Base-by-base conservation (phyloP, 805 yeast species). In the Starmerella roubikii region DNA sequence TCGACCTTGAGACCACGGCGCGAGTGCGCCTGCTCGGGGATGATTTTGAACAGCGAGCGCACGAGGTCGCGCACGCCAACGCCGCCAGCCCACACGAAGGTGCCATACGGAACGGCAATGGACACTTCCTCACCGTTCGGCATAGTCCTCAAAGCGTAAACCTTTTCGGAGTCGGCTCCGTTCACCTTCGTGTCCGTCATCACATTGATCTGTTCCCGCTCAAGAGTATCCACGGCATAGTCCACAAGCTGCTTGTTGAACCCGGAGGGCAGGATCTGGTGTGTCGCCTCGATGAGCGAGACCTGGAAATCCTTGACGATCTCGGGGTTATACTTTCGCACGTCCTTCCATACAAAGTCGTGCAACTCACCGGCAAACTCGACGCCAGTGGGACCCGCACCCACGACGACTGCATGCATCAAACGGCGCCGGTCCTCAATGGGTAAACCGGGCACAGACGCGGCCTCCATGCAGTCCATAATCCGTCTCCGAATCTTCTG, bases 361-460 rank as follows among this genome's bases (percentile, higher is more conserved):
- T 81, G 93, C 53, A 86, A 66, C 64, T 88, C 96, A 55, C 94
- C 97, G 50, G 96, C 95, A 54, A 85, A 80, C 65, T 85, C 96
- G 46, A 86, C 95, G 66, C 97, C 97, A 32, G 97, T 86, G 58
- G 97, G 96, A 48, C 97, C 97, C 63, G 96, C 97, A 55, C 97
- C 97, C 51, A 91, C 93, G 11, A 30, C 93, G 46, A 88, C 88
- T 53, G 85, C 77, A 46, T 78, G 79, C 58, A 86, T 71, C 53
- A 88, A 70, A 60, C 94, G 74, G 63, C 75, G 72, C 63, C 96
- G 75, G 59, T 82, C 93, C 17, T 76, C 76, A 50, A 74, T 82
- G 45, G 69, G 72, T 25, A 55, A 45, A 39, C 66, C 76, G 51
- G 71, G 71, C 41, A 91, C 82, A 51, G 85, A 71, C 31, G 96